Base-by-base conservation (phyloP, 2,329 filamentous ascomycete species). In the Trichophaea hybrida region DNA sequence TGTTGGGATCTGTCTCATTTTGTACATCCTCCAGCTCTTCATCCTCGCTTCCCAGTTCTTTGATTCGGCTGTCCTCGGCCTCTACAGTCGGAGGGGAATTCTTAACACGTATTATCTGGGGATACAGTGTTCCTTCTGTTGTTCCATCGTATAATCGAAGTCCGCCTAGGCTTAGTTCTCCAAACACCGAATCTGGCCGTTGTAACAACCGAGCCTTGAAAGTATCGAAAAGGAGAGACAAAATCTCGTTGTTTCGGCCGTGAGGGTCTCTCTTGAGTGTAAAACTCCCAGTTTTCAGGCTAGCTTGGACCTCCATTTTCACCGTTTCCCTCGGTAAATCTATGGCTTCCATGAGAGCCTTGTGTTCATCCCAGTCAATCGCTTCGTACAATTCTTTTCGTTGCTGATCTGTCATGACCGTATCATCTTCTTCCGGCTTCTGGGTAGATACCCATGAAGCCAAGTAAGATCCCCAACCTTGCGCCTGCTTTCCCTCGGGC, bases 351-450 rank as follows among this genome's bases (percentile, higher is more conserved):
- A 88, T 79, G 43, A 98, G 78, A 1, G 86, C 87, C 61, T 90
- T 84, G 75, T 96, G 97, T 73, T 99, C 93, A 64, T 98, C 88
- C 84, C 91, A 99, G 69, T 97, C 93, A 68, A 99, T 99, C 54
- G 88, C 94, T 67, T 94, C 85, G 72, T 97, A 98, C 7, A 99
- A 79, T 73, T 98, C 91, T 71, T 97, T 89, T 46, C 91, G 84
- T 71, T 99, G 90, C 72, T 97, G 84, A 63, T 98, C 93, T 0
- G 88, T 94, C 78, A 98, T 94, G 61, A 88, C 81, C 0, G 84
- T 87, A 44, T 86, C 79, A 37, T 53, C 50, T 55, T 84, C 77
- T 34, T 74, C 69, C 0, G 82, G 79, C 34, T 74, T 69, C 0
- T 83, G 80, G 67, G 89, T 86, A 1, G 83, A 78, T 34, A 88